Base-by-base conservation (phyloP, 495 filamentous ascomycete genomes). In the Cercophora sp. region DNA sequence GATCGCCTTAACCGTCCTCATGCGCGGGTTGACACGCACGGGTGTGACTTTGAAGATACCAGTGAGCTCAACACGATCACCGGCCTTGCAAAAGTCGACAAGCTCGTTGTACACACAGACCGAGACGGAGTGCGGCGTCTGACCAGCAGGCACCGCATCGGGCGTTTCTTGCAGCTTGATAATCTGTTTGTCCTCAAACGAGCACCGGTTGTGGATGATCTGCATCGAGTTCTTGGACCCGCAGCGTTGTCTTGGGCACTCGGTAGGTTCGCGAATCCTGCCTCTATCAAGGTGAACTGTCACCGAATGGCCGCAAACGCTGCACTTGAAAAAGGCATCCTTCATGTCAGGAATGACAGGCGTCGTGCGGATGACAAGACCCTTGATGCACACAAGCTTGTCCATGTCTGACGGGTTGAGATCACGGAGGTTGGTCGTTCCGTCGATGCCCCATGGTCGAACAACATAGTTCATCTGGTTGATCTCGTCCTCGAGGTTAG, bases 321-420 rank as follows among this genome's bases (percentile, higher is more conserved):
- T 85, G 68, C 93, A 99, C 58, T 87, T 84, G 82, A 99, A 99
- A 74, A 96, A 97, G 0, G 89, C 89, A 29, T 73, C 64, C 60
- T 94, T 96, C 94, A 97, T 97, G 62, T 99, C 93, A 2, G 93
- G 93, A 55, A 99, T 97, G 51, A 97, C 85, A 4, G 93, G 89
- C 1, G 94, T 96, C 13, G 95, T 86, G 18, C 93, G 86, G 61
- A 99, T 99, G 37, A 97, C 93, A 34, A 99, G 77, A 45, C 93
- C 93, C 70, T 97, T 99, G 70, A 99, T 86, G 62, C 85, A 89
- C 55, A 99, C 81, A 52, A 99, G 79, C 70, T 95, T 96, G 76
- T 97, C 94, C 81, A 96, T 94, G 63, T 96, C 89, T 43, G 86
- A 85, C 16, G 93, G 93, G 65, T 97, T 96, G 39, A 99, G 79